Base-by-base conservation (phyloP, 1,284 basidiomycete genomes). In the Ganoderma lucidum region DNA sequence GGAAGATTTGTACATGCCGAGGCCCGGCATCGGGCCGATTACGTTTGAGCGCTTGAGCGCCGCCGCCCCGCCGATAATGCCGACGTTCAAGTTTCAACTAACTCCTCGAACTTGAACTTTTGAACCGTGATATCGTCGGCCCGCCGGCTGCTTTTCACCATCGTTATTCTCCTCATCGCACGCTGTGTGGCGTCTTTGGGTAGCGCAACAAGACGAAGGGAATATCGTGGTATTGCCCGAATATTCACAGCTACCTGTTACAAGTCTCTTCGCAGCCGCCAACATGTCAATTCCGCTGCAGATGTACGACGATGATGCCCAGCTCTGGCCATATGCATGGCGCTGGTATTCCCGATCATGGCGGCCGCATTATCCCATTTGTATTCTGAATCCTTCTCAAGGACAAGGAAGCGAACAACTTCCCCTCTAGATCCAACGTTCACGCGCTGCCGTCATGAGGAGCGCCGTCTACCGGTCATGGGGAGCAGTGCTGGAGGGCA, bases 401-500 rank as follows among this genome's bases (percentile, higher is more conserved):
- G n/a, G n/a, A 44, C 48, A 51, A 23, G 8, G 48, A 51, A 51
- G 48, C 48, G 48, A 51, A 12, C 48, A 51, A 51, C 53, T 56
- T 6, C 30, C 53, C 35, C 53, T 35, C 53, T 32, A 56, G 35
- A 32, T 32, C 53, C 30, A 10, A 30, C 30, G 8, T 12, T 23
- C 23, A 23, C 23, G 23, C 23, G 23, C 23, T 0, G 53, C 9
- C 53, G 23, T 17, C 28, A 6, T 5, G 12, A 35, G 15, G 53
- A 23, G 53, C 28, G 42, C 17, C 30, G 15, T 17, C 30, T 35
- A 6, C 15, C 8, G 15, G 53, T 32, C 53, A 55, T 32, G 53
- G 30, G 53, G 53, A 14, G 17, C 42, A 17, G 8, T 56, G 12
- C 28, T 55, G 48, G 23, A 6, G 45, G 4, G 12, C 30, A 1